These are phyloP conservation scores for Yamadazyma sp. DNA, from an alignment of 1,139 yeast genomes.

Conservation along the genomic window DNA sequence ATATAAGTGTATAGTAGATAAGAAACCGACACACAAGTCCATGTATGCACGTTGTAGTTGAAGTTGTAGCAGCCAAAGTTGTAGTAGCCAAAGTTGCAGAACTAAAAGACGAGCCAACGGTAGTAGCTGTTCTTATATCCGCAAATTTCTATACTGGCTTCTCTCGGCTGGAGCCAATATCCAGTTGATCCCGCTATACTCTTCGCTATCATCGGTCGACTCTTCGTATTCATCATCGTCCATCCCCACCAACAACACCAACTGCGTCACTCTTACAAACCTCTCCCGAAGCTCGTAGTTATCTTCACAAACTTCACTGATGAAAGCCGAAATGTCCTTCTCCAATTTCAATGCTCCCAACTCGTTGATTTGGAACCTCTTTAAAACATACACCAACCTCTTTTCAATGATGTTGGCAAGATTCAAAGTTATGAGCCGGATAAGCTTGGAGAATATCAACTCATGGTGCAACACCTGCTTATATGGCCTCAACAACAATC, in stretches of 20 bases:
- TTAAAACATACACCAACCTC: conserved; percentile 63
- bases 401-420: conserved; percentile 58
- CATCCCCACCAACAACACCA: conserved; percentile 76
- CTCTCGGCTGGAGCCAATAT: conserved; percentile 77
- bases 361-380: conserved; percentile 64
- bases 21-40: too few species aligned
- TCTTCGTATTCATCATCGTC: conserved; percentile 73
- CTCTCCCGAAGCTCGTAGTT: conserved; percentile 73
- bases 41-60: too few species aligned
- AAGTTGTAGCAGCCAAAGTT: too few species aligned
- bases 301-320: conserved; percentile 61
- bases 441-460: conserved; percentile 47
- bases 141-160: conserved; percentile 51
- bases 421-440: conserved; percentile 54
- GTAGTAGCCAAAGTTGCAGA: neutral
- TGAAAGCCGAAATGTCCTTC: conserved; percentile 73
- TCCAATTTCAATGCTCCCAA: conserved; percentile 84
- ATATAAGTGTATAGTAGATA: conserved; percentile 3
- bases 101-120: too few species aligned
- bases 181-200: conserved; percentile 65
- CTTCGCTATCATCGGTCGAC: conserved; percentile 35
- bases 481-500: conserved; percentile 62
- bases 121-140: too few species aligned
- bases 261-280: conserved; percentile 79
- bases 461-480: conserved; percentile 53